Percentiles rank a stretch among this genome's conserved stretches.
Evolutionary conservation across 139 green algal genomes (phyloP).

Genomic region (Coelastrella sp.): DNA sequence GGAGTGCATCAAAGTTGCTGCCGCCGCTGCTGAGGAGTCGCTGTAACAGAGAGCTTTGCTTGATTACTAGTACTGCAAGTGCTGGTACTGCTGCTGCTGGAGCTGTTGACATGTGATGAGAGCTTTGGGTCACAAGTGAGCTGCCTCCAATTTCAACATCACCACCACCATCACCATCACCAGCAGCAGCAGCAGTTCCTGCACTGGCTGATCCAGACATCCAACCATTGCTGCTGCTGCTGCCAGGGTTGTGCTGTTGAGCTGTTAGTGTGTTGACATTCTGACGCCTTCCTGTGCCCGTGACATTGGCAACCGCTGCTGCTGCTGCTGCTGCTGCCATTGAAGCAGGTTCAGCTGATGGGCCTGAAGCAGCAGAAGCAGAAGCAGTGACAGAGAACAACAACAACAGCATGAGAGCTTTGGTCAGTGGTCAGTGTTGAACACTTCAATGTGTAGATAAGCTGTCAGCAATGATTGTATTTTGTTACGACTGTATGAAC

Average conservation of each 20-base stretch:
- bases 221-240: neutral
- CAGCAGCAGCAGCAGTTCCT: neutral
- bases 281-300: neutral
- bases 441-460: no score
- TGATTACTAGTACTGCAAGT: neutral
- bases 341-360: no score
- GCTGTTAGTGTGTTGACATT: neutral
- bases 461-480: no score
- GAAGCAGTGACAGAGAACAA: neutral
- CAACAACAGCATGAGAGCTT: neutral
- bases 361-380: neutral
- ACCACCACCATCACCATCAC: neutral
- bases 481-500: no score
- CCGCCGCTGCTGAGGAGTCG: conserved; percentile 6
- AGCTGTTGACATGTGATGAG: no score
- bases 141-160: neutral
- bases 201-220: neutral
- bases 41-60: conserved; percentile 15
- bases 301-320: neutral
- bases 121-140: neutral
- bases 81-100: neutral
- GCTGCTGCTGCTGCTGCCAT: neutral
- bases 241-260: neutral
- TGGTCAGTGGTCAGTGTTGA: no score
- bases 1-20: neutral